phyloP scores from a whole-genome alignment of 169 alveolate species.

The Theileria orientalis region DNA sequence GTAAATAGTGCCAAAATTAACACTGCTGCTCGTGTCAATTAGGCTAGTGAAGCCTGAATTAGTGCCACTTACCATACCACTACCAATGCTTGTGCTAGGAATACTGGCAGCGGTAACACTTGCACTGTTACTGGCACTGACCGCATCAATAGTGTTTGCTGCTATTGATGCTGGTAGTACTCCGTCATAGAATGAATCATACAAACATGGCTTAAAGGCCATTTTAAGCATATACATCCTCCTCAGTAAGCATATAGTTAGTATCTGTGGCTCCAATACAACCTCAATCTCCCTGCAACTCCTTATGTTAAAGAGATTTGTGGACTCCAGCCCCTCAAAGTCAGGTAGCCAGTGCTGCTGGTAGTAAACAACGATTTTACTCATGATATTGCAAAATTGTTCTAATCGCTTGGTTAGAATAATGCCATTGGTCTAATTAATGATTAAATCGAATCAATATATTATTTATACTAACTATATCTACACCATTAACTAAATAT shows the following conservation, averaged over 20 bases:
- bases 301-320: neutral
- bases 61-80: slow-evolving; percentile 7
- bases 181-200: slow-evolving; percentile 45
- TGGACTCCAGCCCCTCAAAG: neutral
- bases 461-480: too few relatives aligned
- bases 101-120: too few relatives aligned
- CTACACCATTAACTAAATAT: too few relatives aligned
- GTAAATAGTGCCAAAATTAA: too few relatives aligned
- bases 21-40: neutral
- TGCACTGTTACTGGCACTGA: too few relatives aligned
- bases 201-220: slow-evolving; percentile 5
- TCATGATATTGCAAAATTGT: neutral
- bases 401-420: too few relatives aligned
- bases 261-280: slow-evolving; percentile 51
- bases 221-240: slow-evolving; percentile 5
- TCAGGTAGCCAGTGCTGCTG: slow-evolving; percentile 57
- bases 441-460: too few relatives aligned
- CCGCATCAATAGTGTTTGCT: too few relatives aligned
- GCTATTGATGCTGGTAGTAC: slow-evolving; percentile 56
- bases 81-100: too few relatives aligned
- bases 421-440: too few relatives aligned
- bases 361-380: slow-evolving; percentile 37
- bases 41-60: neutral
- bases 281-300: slow-evolving; percentile 12
- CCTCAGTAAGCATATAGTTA: slow-evolving; percentile 41